These are phyloP conservation scores for Apiospora pterosperma DNA, from an alignment of 2,329 filamentous ascomycete genomes.

Conservation along the genomic window DNA sequence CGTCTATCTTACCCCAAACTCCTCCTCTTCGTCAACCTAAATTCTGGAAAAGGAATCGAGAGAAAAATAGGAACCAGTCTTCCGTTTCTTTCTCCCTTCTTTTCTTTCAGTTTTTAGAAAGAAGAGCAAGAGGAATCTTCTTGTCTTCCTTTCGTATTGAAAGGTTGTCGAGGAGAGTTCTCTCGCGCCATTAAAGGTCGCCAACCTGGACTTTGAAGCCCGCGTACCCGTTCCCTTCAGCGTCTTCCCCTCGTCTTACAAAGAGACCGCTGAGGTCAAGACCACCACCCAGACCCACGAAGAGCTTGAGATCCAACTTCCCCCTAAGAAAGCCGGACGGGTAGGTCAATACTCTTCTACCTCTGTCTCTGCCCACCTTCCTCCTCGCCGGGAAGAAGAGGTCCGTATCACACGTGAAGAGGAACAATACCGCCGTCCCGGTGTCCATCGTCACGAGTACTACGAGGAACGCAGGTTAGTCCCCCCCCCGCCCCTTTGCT, in stretches of 20 bases:
- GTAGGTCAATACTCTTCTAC: constrained; percentile 86
- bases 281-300: constrained; percentile 60
- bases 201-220: constrained; percentile 99
- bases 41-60: constrained; percentile 26
- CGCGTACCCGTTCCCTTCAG: constrained; percentile 99
- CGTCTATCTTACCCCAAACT: background rate
- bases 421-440: constrained; percentile 72
- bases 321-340: constrained; percentile 82
- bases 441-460: constrained; percentile 49
- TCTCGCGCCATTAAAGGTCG: constrained; percentile 64
- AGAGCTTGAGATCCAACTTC: constrained; percentile 82
- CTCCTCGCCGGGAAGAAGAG: constrained; percentile 74
- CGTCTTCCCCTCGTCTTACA: constrained; percentile 99
- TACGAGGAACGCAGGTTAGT: constrained; percentile 53
- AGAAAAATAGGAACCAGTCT: constrained; percentile 28
- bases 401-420: constrained; percentile 76
- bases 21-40: constrained; percentile 20
- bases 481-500: background rate
- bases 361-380: constrained; percentile 57
- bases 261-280: constrained; percentile 56
- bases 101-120: constrained; percentile 44
- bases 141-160: constrained; percentile 60
- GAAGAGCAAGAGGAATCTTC: constrained; percentile 65
- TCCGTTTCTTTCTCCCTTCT: constrained; percentile 36
- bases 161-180: constrained; percentile 44